phyloP scores from a whole-genome alignment of 2,329 filamentous ascomycete genomes.

The Paraconiothyrium sp. region DNA sequence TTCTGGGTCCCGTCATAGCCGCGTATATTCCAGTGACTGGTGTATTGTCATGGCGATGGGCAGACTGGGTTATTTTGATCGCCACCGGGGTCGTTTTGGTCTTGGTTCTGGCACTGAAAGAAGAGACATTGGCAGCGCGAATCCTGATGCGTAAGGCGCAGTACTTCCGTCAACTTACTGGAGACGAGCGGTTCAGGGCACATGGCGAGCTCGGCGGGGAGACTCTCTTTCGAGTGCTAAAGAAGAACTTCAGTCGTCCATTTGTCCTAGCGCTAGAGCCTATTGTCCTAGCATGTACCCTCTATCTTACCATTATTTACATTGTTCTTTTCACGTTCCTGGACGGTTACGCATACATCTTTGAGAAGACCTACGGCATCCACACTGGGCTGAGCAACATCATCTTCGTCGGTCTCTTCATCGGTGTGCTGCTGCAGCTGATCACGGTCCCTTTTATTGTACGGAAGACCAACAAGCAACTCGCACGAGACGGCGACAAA shows the following conservation, averaged over 20 bases:
- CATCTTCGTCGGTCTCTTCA: conserved; percentile 59
- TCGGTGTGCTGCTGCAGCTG: conserved; percentile 52
- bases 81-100: conserved; percentile 24
- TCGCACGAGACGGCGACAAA: conserved; percentile 52
- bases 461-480: conserved; percentile 55
- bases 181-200: conserved; percentile 39
- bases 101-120: conserved; percentile 32
- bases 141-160: conserved; percentile 47
- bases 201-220: conserved; percentile 55
- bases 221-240: conserved; percentile 39
- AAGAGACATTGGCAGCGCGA: conserved; percentile 33
- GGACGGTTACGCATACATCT: conserved; percentile 62
- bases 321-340: conserved; percentile 65
- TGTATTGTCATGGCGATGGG: conserved; percentile 37
- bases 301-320: conserved; percentile 64
- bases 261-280: conserved; percentile 52
- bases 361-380: conserved; percentile 59
- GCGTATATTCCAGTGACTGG: conserved; percentile 31
- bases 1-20: conserved; percentile 58
- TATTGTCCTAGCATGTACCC: conserved; percentile 59
- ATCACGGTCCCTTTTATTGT: conserved; percentile 58
- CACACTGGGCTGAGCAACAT: conserved; percentile 57
- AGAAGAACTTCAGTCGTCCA: conserved; percentile 42
- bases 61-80: conserved; percentile 29
- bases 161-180: conserved; percentile 37